Evolutionary conservation across 768 basidiomycete species (phyloP), one percentile per base, ranked within the genome.

Genomic region (Tylopilus felleus): DNA sequence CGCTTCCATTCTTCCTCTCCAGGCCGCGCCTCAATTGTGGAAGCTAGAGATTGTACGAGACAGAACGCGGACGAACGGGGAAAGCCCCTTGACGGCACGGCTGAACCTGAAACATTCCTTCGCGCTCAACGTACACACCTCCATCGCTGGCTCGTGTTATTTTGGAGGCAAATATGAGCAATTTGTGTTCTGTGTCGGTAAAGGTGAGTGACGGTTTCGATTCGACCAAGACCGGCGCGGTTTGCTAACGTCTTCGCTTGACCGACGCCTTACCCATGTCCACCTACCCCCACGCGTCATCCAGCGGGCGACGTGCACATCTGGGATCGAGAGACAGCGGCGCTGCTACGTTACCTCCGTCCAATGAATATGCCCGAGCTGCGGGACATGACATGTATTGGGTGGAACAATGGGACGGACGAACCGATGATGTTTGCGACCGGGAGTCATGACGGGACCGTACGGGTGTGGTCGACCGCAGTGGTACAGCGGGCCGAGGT

Each of bases 271-370:
- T n/a, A n/a, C n/a, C n/a, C n/a, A n/a, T n/a, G n/a, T n/a, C 14
- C 5, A 31, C 29, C 29, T 28, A 5, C 17, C 31, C n/a, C 8
- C 10, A 4, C 25, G 10, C 13, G 17, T 19, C 25, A 17, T n/a
- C 1, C 57, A 90, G 89, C 80, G 57, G 90, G 90, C 1, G 86
- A 90, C 57, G 87, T 93, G 14, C 85, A 89, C 60, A 84, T 92
- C 23, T 93, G 90, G 90, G 90, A 93, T 62, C 83, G 84, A 51
- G 88, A 90, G 69, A 86, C 85, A 13, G 90, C 81, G 3, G 77
- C 81, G 9, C 69, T 90, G 8, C 71, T 92, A 4, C 88, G 89
- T 50, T 80, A 84, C 54, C 75, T 92, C 45, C 82, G 79, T 4
- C 77, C 82, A 17, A 84, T 83, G 28, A 59, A 66, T n/a, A 47